Evolutionary conservation across 176 grass and related monocot species (phyloP), one percentile per base, ranked within the genome.

Genomic region (Hyparrhenia diplandra): DNA sequence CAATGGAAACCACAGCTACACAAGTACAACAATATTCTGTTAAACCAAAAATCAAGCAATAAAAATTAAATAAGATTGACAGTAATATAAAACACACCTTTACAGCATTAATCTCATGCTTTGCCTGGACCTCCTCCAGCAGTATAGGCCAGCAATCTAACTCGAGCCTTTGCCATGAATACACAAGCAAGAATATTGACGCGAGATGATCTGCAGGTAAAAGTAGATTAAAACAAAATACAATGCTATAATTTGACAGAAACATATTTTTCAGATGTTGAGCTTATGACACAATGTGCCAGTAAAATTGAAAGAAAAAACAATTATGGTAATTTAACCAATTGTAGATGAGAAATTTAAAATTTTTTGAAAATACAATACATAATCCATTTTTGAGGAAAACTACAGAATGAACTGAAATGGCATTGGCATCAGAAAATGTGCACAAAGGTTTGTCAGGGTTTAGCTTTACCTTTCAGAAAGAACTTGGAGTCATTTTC

Each of bases 1-100:
- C 73, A 98, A 72, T 28, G 95, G 95, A 83, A 94, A 98, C 92
- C 90, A 98, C 45, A 98, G 84, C 92, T 98, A 78, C 34, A 64
- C 6, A 81, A 66, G 71, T 40, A 13, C 17, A 37, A 88, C 40
- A 54, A 87, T 80, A 78, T 74, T 83, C 17, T 45, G 14, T 82
- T 17, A 70, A 54, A 57, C 13, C 54, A 27, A 81, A 75, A 81
- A 75, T 66, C 49, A 75, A 80, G 16, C 6, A 35, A 34, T 58
- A 76, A 27, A 40, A 84, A 65, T 74, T 24, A 77, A 85, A 45
- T 8, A 75, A 0, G 21, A 1, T 77, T 24, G 68, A 43, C 60
- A 64, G 69, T 35, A 45, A 27, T 70, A 24, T 55, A 46, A 85
- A 85, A 82, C 85, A 84, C 71, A 94, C 95, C 62, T 87, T 98